Base-by-base conservation (phyloP, 2,329 filamentous ascomycete species). In the Dactylellina drechsleri region DNA sequence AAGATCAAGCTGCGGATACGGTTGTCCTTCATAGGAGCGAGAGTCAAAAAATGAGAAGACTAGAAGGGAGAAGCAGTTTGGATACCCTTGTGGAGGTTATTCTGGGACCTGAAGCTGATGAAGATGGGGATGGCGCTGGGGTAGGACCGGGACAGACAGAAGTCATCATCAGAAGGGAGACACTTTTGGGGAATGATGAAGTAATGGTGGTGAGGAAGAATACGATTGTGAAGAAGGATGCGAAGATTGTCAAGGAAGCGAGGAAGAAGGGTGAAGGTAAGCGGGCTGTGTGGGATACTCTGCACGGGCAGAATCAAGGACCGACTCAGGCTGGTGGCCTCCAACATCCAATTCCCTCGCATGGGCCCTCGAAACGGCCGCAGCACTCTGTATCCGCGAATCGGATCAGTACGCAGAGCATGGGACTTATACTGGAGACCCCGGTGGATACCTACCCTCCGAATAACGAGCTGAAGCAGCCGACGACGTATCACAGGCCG, bases 41-140 rank as follows among this genome's bases (percentile, higher is more conserved):
- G 70, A 80, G 74, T 62, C 79, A 80, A 49, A 83, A 83, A 28
- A 81, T 83, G 16, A 83, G 86, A 2, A 85, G 87, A 5, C 82
- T 90, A 64, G 86, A 89, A 78, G 85, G 87, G 68, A 85, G 91
- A 60, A 90, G 88, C 40, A 97, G 93, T 79, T 86, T 98, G 66
- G 95, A 99, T 81, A 96, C 93, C 0, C 84, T 98, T 68, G 82
- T 93, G 45, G 84, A 89, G 64, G 59, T 79, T 4, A 65, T 79
- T 20, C 67, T 78, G 2, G 77, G 77, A 13, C 47, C 45, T 16
- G 72, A 70, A 16, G 71, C 64, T 28, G 68, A 16, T 23, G 47
- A 66, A 4, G 81, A 82, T 36, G 68, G 66, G 47, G 16, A 57
- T 66, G 13, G 58, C 49, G 26, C 68, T 77, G 5, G 77, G 60